These are phyloP conservation scores for Sporothrix luriei DNA, from an alignment of 2,329 filamentous ascomycete genomes.

Conservation along the genomic window DNA sequence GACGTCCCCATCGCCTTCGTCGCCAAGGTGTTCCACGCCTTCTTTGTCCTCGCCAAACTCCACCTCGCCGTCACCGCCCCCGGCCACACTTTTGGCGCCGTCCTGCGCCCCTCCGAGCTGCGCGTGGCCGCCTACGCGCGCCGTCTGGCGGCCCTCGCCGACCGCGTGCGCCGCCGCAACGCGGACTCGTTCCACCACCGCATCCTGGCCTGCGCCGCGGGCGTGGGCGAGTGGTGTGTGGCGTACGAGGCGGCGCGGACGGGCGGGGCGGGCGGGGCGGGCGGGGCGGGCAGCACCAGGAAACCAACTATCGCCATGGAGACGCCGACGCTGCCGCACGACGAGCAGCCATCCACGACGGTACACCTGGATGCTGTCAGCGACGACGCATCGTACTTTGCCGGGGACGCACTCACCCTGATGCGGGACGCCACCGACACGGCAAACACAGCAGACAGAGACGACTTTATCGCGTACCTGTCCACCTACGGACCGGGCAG, in stretches of 20 bases:
- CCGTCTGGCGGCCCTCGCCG: background rate
- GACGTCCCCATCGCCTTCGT: slow-evolving; percentile 7
- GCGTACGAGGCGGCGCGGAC: background rate
- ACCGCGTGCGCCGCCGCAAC: background rate
- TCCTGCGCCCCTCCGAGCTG: slow-evolving; percentile 18
- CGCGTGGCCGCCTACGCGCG: background rate
- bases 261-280: too few relatives aligned
- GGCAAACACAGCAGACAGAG: background rate
- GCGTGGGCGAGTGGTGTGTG: background rate
- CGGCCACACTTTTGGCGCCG: slow-evolving; percentile 26
- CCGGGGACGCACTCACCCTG: background rate
- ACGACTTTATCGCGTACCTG: slow-evolving; percentile 6
- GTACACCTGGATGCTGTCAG: background rate
- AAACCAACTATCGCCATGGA: background rate
- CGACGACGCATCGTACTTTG: background rate
- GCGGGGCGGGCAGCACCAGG: too few relatives aligned
- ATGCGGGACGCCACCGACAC: background rate
- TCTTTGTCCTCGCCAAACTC: slow-evolving; percentile 22
- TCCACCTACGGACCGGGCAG: background rate
- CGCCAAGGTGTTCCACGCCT: slow-evolving; percentile 23
- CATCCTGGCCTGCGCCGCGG: slow-evolving; percentile 16
- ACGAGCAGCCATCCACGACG: background rate
- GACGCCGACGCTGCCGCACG: too few relatives aligned
- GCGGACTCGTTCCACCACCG: slow-evolving; percentile 2
- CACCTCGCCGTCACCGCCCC: slow-evolving; percentile 21